These are phyloP conservation scores for Graphiopsis chlorocephala DNA, from an alignment of 2,329 filamentous ascomycete species.

Conservation along the genomic window DNA sequence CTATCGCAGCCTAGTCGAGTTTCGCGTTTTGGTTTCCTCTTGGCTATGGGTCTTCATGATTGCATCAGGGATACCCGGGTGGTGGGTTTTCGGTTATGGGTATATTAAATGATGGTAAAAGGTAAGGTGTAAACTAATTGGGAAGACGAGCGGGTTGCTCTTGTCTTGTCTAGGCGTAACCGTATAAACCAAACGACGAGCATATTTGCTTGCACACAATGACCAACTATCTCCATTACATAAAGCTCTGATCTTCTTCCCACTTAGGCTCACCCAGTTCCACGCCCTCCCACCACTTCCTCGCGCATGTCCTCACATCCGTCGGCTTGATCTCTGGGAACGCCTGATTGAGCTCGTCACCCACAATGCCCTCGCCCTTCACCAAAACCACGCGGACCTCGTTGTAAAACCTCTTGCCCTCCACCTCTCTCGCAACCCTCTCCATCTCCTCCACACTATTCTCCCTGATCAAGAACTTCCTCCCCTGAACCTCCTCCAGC, in stretches of 20 bases:
- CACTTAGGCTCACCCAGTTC: conserved; percentile 26
- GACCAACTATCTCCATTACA: neutral
- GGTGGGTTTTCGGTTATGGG: neutral
- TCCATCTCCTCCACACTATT: conserved; percentile 26
- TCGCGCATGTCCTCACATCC: conserved; percentile 27
- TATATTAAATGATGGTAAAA: neutral
- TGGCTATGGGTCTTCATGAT: neutral
- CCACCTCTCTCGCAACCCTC: conserved; percentile 18
- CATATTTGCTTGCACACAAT: neutral
- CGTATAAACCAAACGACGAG: neutral
- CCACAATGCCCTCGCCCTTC: conserved; percentile 26
- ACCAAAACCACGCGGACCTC: conserved; percentile 27
- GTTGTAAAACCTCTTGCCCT: conserved; percentile 30
- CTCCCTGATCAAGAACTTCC: conserved; percentile 29
- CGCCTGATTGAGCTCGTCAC: conserved; percentile 27
- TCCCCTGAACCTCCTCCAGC: conserved; percentile 28
- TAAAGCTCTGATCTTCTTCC: conserved; percentile 22
- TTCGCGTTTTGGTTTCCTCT: neutral
- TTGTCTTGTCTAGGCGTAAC: neutral
- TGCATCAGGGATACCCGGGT: neutral
- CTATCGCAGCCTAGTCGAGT: neutral
- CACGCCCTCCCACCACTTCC: conserved; percentile 32
- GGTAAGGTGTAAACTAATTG: neutral
- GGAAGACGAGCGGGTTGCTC: neutral
- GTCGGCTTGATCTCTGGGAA: conserved; percentile 29